Base-by-base conservation (phyloP, 2,329 filamentous ascomycete species). In the Tolypocladium endophyticum region DNA sequence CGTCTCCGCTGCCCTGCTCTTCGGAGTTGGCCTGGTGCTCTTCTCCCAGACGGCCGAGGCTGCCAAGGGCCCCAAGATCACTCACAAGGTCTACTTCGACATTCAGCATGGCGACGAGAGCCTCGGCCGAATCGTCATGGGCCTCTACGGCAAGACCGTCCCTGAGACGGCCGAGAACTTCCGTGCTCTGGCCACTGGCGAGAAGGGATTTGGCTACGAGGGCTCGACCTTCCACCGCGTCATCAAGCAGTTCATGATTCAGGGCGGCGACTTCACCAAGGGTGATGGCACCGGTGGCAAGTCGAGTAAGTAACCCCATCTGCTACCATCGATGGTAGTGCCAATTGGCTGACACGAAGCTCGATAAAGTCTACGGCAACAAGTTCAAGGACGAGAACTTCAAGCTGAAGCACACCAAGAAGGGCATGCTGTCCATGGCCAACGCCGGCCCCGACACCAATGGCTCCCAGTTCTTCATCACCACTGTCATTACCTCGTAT, bases 361-460 rank as follows among this genome's bases (percentile, higher is more conserved):
- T n/a, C 14, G 50, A 36, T 25, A 60, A 64, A 87, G 85, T 94
- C 80, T 94, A 93, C 74, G 90, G 90, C 69, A 81, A 84, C 68
- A 90, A 89, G 78, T 94, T 94, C 79, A 77, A 84, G 65, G 90
- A 95, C 70, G 90, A 95, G 86, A 94, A 93, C 87, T 94, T 95
- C 84, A 93, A 94, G 87, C 83, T 93, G 72, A 92, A 92, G 83
- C 90, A 95, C 86, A 84, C 82, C 80, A 92, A 91, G 84, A 87
- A 86, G 76, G 90, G 90, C 70, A 79, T 90, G 57, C 79, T 94
- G 65, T 91, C 88, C 76, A 94, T 91, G 90, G 90, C 88, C 76
- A 92, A 92, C 77, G 84, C 88, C 62, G 89, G 89, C 74, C 84
- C 86, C 74, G 89, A 94, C 76, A 94, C 90, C 80, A 92, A 92